These are phyloP conservation scores for Pezicula neosporulosa DNA, from an alignment of 2,329 filamentous ascomycete species.

Conservation along the genomic window DNA sequence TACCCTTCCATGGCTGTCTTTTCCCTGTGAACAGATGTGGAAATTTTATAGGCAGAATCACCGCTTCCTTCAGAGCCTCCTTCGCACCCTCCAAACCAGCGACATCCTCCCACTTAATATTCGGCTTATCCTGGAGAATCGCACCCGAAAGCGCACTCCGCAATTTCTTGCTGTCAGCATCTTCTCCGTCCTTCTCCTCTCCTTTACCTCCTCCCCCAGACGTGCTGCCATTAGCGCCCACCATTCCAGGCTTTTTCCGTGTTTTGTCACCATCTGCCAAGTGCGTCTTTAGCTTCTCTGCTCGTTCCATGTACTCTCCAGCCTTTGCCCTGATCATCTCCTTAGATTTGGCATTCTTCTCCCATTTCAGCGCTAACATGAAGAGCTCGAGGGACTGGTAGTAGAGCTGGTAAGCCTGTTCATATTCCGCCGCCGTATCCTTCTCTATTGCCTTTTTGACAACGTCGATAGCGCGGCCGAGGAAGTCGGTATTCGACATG, in stretches of 20 bases:
- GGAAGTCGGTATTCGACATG: constrained; percentile 98
- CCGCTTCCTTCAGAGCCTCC: constrained; percentile 95
- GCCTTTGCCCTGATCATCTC: constrained; percentile 96
- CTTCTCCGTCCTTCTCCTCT: constrained; percentile 60
- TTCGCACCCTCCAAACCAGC: constrained; percentile 92
- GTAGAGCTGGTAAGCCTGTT: constrained; percentile 94
- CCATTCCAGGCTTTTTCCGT: constrained; percentile 65
- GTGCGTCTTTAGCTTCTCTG: constrained; percentile 95
- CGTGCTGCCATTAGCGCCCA: constrained; percentile 69
- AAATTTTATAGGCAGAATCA: constrained; percentile 97
- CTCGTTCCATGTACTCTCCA: constrained; percentile 95
- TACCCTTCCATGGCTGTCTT: constrained; percentile 97
- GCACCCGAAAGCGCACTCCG: constrained; percentile 86
- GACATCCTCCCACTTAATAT: constrained; percentile 97
- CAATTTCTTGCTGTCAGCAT: constrained; percentile 94
- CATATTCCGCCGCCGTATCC: constrained; percentile 93
- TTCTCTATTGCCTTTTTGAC: constrained; percentile 97
- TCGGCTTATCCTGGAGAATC: constrained; percentile 92
- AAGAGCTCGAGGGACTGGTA: constrained; percentile 95
- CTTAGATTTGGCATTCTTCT: constrained; percentile 97
- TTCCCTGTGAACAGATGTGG: constrained; percentile 95
- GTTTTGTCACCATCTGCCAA: constrained; percentile 71
- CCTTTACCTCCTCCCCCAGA: constrained; percentile 60
- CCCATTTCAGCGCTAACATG: constrained; percentile 99
- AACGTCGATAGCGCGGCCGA: constrained; percentile 92